Base-by-base conservation (phyloP, 495 filamentous ascomycete genomes). In the Chaetomium tenue region DNA sequence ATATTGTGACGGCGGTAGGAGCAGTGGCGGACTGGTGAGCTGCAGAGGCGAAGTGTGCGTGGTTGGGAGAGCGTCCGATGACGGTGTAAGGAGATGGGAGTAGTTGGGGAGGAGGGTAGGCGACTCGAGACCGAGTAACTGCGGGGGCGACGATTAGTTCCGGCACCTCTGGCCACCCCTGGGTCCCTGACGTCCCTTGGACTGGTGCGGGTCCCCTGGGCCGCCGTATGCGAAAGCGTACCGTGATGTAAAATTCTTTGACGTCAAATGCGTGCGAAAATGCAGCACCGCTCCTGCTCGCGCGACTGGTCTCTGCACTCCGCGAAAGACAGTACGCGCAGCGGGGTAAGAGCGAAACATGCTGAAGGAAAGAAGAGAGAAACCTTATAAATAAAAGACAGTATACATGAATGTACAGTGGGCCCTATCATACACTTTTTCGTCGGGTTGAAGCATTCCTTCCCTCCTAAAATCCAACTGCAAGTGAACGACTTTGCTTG, bases 1-100 rank as follows among this genome's bases (percentile, higher is more conserved):
- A 86, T 86, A 59, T 81, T 82, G 74, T 82, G 74, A 65, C 80
- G 78, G 65, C 82, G 77, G 71, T 81, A 79, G 59, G 82, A 85
- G 68, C 82, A 84, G 59, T 79, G 61, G 52, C 82, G 78, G 58
- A 80, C 70, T 22, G 69, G 70, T 42, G 71, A 46, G 59, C 55
- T 68, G 26, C 69, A 60, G 30, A 71, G 71, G 53, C 70, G 66
- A 44, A 58, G 52, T 51, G 61, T 40, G 51, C 64, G 67, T 15
- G 61, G 30, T 46, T 69, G 47, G 33, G 55, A 53, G 57, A 67
- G 52, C 28, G 30, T 59, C n/a, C 60, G 66, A 52, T 68, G 70
- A 48, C 61, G 67, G 57, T 44, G 28, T 22, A 60, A 47, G 4
- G 48, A 48, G 51, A 46, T 47, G 9, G 60, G 8, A 18, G 50